Conservation (phyloP, 1,284 basidiomycete species). For the Apiotrichum mycotoxinovorans region DNA sequence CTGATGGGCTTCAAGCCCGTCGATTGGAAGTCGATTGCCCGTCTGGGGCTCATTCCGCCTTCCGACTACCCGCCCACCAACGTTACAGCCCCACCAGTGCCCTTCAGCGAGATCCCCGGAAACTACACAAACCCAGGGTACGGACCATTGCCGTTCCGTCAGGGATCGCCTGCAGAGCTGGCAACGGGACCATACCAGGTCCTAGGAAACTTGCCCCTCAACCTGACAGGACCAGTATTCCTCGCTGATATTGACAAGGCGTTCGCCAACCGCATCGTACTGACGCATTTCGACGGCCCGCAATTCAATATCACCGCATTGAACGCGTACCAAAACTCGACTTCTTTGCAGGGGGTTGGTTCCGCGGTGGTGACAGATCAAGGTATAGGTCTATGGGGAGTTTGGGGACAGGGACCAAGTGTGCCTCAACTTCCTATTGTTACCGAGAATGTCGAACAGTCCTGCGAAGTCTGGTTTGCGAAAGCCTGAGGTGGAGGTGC, state of each 20-base stretch:
- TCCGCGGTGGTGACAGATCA: not conserved
- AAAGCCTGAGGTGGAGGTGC: too few species aligned
- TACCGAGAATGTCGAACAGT: not conserved
- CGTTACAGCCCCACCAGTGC: not conserved
- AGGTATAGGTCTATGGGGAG: conserved; percentile 8
- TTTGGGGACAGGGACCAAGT: not conserved
- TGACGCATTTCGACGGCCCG: conserved; percentile 22
- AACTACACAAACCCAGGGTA: conserved; percentile 14
- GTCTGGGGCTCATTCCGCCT: too few species aligned
- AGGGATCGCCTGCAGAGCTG: not conserved
- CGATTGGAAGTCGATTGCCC: conserved; percentile 12
- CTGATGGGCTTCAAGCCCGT: conserved; percentile 14
- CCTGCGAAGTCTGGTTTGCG: not conserved
- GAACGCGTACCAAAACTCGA: not conserved
- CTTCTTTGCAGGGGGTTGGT: not conserved
- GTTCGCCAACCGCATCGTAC: conserved; percentile 23
- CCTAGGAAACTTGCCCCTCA: not conserved
- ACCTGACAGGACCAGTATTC: not conserved
- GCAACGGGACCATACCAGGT: not conserved
- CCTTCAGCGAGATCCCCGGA: not conserved
- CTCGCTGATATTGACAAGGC: conserved; percentile 16
- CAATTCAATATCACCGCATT: not conserved
- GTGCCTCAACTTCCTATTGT: not conserved
- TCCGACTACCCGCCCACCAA: not conserved
- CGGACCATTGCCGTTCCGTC: conserved; percentile 3